These are phyloP conservation scores for Durusdinium trenchii DNA, from an alignment of 73 alveolate species.

Conservation along the genomic window DNA sequence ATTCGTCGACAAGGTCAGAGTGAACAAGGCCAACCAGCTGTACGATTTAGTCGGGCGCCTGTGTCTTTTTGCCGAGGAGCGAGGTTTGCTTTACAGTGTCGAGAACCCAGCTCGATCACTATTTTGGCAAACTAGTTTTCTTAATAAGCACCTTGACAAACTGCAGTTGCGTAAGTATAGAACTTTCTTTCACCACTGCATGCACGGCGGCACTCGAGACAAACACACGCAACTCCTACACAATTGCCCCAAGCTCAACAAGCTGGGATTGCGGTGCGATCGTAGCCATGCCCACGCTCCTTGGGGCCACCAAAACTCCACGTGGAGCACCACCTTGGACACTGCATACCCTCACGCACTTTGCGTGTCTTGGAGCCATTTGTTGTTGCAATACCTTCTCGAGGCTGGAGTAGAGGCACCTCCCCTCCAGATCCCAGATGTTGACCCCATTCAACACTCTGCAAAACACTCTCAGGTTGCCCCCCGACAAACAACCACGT, in stretches of 20 bases:
- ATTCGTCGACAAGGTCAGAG: neutral
- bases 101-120: neutral
- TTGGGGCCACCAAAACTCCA: too few relatives aligned
- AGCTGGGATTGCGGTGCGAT: neutral
- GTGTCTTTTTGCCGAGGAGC: neutral
- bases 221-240: neutral
- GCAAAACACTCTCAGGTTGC: neutral
- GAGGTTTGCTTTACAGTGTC: neutral
- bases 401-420: neutral
- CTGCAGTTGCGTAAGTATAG: neutral
- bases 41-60: neutral
- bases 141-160: neutral
- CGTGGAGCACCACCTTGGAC: neutral
- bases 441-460: neutral
- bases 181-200: neutral
- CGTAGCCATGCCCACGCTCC: neutral
- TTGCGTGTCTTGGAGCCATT: neutral
- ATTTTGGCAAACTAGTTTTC: neutral
- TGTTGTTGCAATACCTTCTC: neutral
- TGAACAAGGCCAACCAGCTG: neutral
- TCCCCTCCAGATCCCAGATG: neutral
- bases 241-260: neutral
- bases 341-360: neutral
- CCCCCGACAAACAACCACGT: neutral
- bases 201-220: neutral